Conservation (phyloP, 257 asterid species). For the Rubia yunnanensis region DNA sequence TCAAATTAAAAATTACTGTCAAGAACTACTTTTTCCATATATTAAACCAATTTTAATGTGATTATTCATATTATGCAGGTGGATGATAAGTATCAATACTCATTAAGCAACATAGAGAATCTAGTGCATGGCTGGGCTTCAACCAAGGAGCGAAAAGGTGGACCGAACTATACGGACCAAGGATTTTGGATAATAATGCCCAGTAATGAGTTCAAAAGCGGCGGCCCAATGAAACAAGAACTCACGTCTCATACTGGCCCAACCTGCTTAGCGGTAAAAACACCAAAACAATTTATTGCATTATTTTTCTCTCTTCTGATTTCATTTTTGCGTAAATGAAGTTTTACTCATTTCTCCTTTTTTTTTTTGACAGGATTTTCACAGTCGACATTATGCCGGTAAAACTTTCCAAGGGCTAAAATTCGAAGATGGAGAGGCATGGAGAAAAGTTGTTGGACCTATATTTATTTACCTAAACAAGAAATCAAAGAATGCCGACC, state of each 20-base stretch:
- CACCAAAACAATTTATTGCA: not conserved
- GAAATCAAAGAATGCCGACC: constrained; percentile 28
- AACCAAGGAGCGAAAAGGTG: not conserved
- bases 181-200: constrained; percentile 35
- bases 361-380: not conserved
- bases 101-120: constrained; percentile 19
- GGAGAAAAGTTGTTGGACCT: constrained; percentile 68
- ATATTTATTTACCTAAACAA: constrained; percentile 62
- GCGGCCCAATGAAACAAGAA: constrained; percentile 34
- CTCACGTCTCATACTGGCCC: constrained; percentile 36
- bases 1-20: too few species aligned
- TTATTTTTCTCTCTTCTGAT: not conserved
- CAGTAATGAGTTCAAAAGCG: constrained; percentile 26
- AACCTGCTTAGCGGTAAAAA: constrained; percentile 16
- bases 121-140: constrained; percentile 28
- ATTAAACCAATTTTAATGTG: too few species aligned
- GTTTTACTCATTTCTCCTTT: not conserved
- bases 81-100: constrained; percentile 32
- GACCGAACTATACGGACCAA: not conserved
- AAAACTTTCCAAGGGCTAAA: not conserved
- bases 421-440: not conserved
- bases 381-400: not conserved
- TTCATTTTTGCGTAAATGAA: not conserved
- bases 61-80: too few species aligned
- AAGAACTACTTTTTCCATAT: too few species aligned